phyloP scores from a whole-genome alignment of 1,284 basidiomycete genomes.

The Macrocystidia cucumis region DNA sequence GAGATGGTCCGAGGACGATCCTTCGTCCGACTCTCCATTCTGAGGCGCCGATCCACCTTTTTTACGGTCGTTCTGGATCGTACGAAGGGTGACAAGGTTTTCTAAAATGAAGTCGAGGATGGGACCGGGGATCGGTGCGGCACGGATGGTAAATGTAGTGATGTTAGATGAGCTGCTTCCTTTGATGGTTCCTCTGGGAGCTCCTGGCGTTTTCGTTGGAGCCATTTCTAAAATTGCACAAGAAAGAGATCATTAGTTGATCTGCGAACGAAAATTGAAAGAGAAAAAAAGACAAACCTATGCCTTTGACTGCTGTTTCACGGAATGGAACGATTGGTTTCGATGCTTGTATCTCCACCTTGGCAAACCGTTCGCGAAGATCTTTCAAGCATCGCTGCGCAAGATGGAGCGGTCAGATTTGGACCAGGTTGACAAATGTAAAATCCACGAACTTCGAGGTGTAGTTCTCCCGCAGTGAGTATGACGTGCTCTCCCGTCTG shows the following conservation, averaged over 20 bases:
- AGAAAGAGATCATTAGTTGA: constrained; percentile 3
- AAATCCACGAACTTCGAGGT: constrained; percentile 68
- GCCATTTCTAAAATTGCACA: constrained; percentile 68
- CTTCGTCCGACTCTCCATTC: constrained; percentile 16
- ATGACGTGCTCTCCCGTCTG: constrained; percentile 98
- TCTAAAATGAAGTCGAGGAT: constrained; percentile 62
- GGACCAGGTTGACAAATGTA: neutral
- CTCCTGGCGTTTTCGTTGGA: constrained; percentile 70
- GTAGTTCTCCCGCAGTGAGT: constrained; percentile 92
- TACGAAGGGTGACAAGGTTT: constrained; percentile 57
- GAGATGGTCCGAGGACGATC: constrained; percentile 24
- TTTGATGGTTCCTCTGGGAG: constrained; percentile 73
- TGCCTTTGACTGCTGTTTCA: constrained; percentile 83
- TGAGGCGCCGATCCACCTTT: constrained; percentile 23
- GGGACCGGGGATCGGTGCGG: constrained; percentile 64
- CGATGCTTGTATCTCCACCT: constrained; percentile 88
- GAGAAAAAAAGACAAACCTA: constrained; percentile 36
- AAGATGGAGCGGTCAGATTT: neutral
- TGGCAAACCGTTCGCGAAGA: constrained; percentile 90
- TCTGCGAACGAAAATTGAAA: neutral
- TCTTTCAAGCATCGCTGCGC: constrained; percentile 89
- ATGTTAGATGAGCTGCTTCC: constrained; percentile 65
- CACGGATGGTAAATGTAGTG: constrained; percentile 81
- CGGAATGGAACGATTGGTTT: constrained; percentile 97
- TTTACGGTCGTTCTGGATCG: constrained; percentile 40